A percentile compares a stretch with the other conserved stretches of the same genome.
Evolutionary conservation across 1,284 basidiomycete genomes (phyloP).

Genomic region (Xerocomus minutiporus): DNA sequence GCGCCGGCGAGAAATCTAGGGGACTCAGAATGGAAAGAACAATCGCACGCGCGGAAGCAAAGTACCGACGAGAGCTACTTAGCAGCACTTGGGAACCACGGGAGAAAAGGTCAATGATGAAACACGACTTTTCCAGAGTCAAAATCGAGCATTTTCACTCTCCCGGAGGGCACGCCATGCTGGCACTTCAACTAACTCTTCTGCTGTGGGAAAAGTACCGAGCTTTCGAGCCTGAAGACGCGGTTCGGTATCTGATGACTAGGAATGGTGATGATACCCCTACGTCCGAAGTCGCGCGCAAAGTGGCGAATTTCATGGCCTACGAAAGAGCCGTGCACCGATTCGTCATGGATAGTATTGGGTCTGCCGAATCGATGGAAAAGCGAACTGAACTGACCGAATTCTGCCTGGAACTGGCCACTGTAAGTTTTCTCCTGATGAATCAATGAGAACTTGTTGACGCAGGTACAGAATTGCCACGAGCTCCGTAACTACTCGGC

Average conservation of each 20-base stretch:
- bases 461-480: constrained; percentile 37
- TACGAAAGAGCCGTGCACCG: constrained; percentile 38
- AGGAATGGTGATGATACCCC: constrained; percentile 21
- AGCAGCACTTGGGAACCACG: constrained; percentile 27
- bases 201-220: constrained; percentile 34
- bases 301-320: constrained; percentile 31
- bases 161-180: constrained; percentile 35
- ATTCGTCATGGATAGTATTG: constrained; percentile 39
- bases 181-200: constrained; percentile 44
- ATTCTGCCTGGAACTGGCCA: constrained; percentile 43
- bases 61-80: constrained; percentile 21
- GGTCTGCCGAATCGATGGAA: constrained; percentile 23
- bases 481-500: constrained; percentile 42
- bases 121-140: constrained; percentile 22
- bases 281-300: constrained; percentile 25
- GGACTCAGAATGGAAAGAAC: constrained; percentile 29
- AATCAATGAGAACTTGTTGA: constrained; percentile 2
- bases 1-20: constrained; percentile 18
- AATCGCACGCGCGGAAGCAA: constrained; percentile 22
- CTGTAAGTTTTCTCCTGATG: constrained; percentile 27
- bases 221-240: constrained; percentile 40
- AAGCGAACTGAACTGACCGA: constrained; percentile 29
- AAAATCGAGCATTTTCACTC: constrained; percentile 34
- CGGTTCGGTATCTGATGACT: constrained; percentile 36
- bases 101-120: constrained; percentile 28